A percentile compares a stretch with the other conserved stretches of the same genome.
Conservation (phyloP, 106 monocot species). For the Dioscorea dumetorum region DNA sequence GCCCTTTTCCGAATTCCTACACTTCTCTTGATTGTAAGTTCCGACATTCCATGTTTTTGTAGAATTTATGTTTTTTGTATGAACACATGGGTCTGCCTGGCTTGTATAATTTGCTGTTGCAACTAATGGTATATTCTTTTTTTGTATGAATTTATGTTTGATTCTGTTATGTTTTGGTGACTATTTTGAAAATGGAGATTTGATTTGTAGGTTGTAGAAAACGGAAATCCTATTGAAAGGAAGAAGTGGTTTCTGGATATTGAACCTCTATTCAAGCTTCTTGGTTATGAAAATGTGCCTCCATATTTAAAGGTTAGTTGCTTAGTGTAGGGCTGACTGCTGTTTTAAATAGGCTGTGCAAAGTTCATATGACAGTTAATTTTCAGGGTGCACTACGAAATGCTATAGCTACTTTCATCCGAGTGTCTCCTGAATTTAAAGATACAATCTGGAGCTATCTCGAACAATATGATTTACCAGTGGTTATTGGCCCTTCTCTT, state of each 20-base stretch:
- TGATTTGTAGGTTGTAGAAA: constrained; percentile 72
- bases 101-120: too few relatives aligned
- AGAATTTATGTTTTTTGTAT: too few relatives aligned
- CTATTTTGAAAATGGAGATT: too few relatives aligned
- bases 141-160: neutral
- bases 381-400: constrained; percentile 83
- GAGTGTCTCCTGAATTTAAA: constrained; percentile 63
- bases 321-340: neutral
- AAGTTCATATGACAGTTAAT: constrained; percentile 3
- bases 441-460: constrained; percentile 86
- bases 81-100: too few relatives aligned
- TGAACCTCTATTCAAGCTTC: constrained; percentile 91
- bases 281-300: constrained; percentile 93
- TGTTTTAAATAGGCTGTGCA: neutral
- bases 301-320: constrained; percentile 80
- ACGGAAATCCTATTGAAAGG: constrained; percentile 83
- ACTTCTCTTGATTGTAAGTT: too few relatives aligned
- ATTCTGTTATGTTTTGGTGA: too few relatives aligned
- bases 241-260: constrained; percentile 96
- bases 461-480: constrained; percentile 99
- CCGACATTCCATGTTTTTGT: too few relatives aligned
- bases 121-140: neutral
- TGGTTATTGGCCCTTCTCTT: constrained; percentile 47
- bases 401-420: constrained; percentile 72
- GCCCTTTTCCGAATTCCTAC: too few relatives aligned